A percentile compares a stretch with the other conserved stretches of the same genome.
These are phyloP conservation scores for Platanthera guangdongensis DNA, from an alignment of 106 monocot genomes.

Conservation along the genomic window DNA sequence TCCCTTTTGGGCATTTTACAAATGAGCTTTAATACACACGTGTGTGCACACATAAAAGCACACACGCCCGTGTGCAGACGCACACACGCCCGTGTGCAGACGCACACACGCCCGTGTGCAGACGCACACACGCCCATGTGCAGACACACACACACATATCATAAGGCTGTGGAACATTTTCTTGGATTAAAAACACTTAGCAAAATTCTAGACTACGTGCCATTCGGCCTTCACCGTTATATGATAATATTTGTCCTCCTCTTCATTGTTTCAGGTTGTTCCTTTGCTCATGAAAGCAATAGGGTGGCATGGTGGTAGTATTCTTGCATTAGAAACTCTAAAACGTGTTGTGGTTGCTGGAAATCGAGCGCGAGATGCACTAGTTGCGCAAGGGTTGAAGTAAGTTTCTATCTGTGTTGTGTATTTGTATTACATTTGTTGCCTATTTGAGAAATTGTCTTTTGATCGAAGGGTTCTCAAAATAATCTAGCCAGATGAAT, in stretches of 20 bases:
- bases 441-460: not conserved
- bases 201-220: not conserved
- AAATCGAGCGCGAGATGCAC: constrained; percentile 97
- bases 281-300: constrained; percentile 99
- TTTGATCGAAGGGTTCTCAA: not conserved
- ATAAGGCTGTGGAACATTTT: not conserved
- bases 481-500: not conserved
- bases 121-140: too few species aligned
- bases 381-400: constrained; percentile 98
- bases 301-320: constrained; percentile 99
- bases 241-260: not conserved
- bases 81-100: too few species aligned
- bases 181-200: not conserved
- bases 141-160: not conserved
- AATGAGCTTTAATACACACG: too few species aligned
- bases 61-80: too few species aligned
- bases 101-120: too few species aligned
- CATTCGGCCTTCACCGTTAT: not conserved
- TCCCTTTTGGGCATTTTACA: too few species aligned
- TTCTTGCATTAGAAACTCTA: constrained; percentile 89
- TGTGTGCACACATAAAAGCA: too few species aligned
- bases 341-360: constrained; percentile 99
- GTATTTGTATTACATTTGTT: not conserved
- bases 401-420: constrained; percentile 26
- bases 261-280: constrained; percentile 56